These are phyloP conservation scores for Fusarium anthophilum DNA, from an alignment of 2,329 filamentous ascomycete species.

Conservation along the genomic window DNA sequence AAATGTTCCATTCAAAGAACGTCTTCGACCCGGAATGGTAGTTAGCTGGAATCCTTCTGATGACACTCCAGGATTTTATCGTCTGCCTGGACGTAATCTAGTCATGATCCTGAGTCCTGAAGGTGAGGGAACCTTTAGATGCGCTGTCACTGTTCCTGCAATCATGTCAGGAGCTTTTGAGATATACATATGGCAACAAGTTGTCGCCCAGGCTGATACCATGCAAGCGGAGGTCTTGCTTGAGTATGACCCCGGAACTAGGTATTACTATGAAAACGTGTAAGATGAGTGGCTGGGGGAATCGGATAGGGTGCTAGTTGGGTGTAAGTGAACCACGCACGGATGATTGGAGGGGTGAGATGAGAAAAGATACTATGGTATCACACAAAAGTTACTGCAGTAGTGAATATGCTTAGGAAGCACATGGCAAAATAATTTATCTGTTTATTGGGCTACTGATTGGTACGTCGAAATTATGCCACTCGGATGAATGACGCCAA, in stretches of 20 bases:
- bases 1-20: constrained; percentile 49
- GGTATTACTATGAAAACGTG: constrained; percentile 52
- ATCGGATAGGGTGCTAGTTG: not conserved
- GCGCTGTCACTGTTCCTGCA: constrained; percentile 49
- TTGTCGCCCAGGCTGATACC: constrained; percentile 44
- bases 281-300: not conserved
- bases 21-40: constrained; percentile 55
- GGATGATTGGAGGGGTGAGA: not conserved
- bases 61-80: constrained; percentile 21
- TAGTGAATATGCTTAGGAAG: not conserved
- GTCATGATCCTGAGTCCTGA: constrained; percentile 47
- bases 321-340: not conserved
- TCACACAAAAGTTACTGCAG: not conserved
- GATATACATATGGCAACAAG: constrained; percentile 52
- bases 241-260: constrained; percentile 55
- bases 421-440: not conserved
- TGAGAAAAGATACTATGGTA: not conserved
- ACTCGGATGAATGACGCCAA: not conserved
- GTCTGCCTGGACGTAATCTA: constrained; percentile 38
- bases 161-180: constrained; percentile 51
- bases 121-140: constrained; percentile 45
- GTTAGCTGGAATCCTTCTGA: constrained; percentile 45
- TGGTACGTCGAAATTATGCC: not conserved
- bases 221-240: constrained; percentile 55
- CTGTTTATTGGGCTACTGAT: too few relatives aligned